phyloP scores from a whole-genome alignment of 306 rosid species.

The Rosa lucieae region DNA sequence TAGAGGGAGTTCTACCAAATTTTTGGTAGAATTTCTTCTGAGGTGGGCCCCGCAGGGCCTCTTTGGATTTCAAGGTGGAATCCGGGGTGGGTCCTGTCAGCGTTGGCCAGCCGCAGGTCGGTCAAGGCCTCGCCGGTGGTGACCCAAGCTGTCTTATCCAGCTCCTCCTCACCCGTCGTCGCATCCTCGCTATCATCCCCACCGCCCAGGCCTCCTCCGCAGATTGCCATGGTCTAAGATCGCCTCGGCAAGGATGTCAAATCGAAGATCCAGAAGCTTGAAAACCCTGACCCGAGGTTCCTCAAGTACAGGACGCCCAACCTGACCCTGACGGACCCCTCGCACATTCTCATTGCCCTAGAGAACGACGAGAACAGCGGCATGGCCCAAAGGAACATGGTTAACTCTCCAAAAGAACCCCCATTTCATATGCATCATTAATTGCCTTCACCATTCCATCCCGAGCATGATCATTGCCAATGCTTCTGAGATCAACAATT shows the following conservation, averaged over 20 bases:
- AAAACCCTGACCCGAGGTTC: slow-evolving; percentile 84
- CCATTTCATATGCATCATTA: slow-evolving; percentile 65
- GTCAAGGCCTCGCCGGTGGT: slow-evolving; percentile 25
- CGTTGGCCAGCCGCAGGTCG: slow-evolving; percentile 59
- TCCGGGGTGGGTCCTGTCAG: not conserved
- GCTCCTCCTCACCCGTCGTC: slow-evolving; percentile 47
- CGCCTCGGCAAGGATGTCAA: slow-evolving; percentile 79
- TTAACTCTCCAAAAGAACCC: slow-evolving; percentile 74
- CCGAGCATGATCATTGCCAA: slow-evolving; percentile 9
- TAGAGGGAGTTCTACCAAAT: too few species aligned
- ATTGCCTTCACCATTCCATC: slow-evolving; percentile 29
- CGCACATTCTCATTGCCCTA: slow-evolving; percentile 59
- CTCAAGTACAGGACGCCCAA: slow-evolving; percentile 82
- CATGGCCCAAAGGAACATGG: slow-evolving; percentile 89
- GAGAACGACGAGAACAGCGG: slow-evolving; percentile 81
- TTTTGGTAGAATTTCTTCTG: too few species aligned
- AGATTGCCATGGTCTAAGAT: slow-evolving; percentile 85
- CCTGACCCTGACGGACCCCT: slow-evolving; percentile 58
- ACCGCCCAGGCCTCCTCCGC: slow-evolving; percentile 63
- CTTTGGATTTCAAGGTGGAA: too few species aligned
- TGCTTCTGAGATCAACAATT: slow-evolving; percentile 49
- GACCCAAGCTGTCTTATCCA: slow-evolving; percentile 35
- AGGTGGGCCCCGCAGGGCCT: too few species aligned
- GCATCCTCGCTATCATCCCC: slow-evolving; percentile 26
- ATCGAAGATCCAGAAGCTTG: slow-evolving; percentile 59